A percentile compares a stretch with the other conserved stretches of the same genome.
phyloP scores from a whole-genome alignment of 441 rosid species.

The Aquilaria agallochum region DNA sequence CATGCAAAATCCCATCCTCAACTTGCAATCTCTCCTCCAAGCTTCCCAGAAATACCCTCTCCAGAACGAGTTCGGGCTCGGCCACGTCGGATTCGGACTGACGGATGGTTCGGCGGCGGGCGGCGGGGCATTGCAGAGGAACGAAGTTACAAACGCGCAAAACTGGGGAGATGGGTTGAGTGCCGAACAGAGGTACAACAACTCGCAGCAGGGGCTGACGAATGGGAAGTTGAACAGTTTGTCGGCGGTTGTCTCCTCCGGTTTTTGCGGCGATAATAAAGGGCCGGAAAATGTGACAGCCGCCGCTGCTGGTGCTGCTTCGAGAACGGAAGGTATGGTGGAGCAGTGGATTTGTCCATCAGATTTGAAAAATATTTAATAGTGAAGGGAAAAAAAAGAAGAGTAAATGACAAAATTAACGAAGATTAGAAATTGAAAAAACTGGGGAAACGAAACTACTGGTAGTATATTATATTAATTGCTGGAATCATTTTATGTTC shows the following conservation, averaged over 20 bases:
- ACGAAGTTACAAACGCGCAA: conserved; percentile 12
- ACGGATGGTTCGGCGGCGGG: conserved; percentile 26
- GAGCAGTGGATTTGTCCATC: conserved; percentile 90
- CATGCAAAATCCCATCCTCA: conserved; percentile 52
- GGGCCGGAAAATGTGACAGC: conserved; percentile 24
- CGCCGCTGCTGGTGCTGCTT: conserved; percentile 5
- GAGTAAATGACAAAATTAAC: conserved; percentile 8
- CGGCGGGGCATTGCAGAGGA: conserved; percentile 22
- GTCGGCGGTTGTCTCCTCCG: conserved; percentile 27
- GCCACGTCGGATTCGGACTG: conserved; percentile 22
- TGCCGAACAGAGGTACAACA: conserved; percentile 19
- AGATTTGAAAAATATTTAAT: conserved; percentile 28
- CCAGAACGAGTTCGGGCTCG: conserved; percentile 42
- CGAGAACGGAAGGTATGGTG: conserved; percentile 67
- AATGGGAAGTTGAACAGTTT: conserved; percentile 28
- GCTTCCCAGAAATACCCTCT: conserved; percentile 37
- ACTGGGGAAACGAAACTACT: conserved; percentile 18
- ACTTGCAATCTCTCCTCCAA: conserved; percentile 63
- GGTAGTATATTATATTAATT: conserved; percentile 23
- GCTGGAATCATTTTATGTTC: conserved; percentile 29
- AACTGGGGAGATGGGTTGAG: conserved; percentile 25
- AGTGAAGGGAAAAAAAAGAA: not conserved
- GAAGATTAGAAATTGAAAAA: not conserved
- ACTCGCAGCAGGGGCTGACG: conserved; percentile 21
- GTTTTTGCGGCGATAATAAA: conserved; percentile 28